These are phyloP conservation scores for Colletotrichum sublineola DNA, from an alignment of 2,329 filamentous ascomycete genomes.

Conservation along the genomic window DNA sequence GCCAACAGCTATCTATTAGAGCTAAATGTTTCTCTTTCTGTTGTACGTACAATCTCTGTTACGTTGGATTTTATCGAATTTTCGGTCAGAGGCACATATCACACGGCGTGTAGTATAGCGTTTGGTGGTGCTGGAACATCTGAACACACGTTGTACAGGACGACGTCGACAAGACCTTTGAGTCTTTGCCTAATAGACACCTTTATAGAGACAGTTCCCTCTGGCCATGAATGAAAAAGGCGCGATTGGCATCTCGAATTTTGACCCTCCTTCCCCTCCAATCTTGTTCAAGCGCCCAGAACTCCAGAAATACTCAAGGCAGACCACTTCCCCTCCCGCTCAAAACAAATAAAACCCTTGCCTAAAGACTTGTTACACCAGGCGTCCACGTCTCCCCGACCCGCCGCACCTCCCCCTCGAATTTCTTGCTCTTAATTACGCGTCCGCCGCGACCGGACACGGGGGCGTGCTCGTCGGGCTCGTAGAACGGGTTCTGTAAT, in stretches of 20 bases:
- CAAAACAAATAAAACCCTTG: background rate
- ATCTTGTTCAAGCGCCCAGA: slow-evolving; percentile 4
- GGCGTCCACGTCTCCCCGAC: slow-evolving; percentile 90
- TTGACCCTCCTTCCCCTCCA: background rate
- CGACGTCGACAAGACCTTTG: slow-evolving; percentile 29
- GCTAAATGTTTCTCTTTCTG: background rate
- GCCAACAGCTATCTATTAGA: background rate
- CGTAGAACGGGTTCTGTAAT: slow-evolving; percentile 94
- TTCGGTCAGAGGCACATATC: background rate
- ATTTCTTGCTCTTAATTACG: slow-evolving; percentile 85
- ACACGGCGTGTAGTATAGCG: slow-evolving; percentile 37
- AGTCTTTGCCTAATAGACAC: slow-evolving; percentile 18
- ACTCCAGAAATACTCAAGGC: slow-evolving; percentile 16
- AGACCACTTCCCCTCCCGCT: background rate
- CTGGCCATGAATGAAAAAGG: slow-evolving; percentile 13
- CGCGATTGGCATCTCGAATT: slow-evolving; percentile 4
- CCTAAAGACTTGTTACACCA: slow-evolving; percentile 73
- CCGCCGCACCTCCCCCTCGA: slow-evolving; percentile 83
- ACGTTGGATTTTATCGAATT: background rate
- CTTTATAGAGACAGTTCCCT: slow-evolving; percentile 8
- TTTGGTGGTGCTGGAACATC: slow-evolving; percentile 31
- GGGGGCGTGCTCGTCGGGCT: slow-evolving; percentile 85
- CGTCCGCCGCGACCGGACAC: slow-evolving; percentile 66
- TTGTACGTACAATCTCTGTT: background rate
- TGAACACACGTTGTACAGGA: background rate